These are phyloP conservation scores for Alternaria triticimaculans DNA, from an alignment of 2,329 filamentous ascomycete genomes.

Conservation along the genomic window DNA sequence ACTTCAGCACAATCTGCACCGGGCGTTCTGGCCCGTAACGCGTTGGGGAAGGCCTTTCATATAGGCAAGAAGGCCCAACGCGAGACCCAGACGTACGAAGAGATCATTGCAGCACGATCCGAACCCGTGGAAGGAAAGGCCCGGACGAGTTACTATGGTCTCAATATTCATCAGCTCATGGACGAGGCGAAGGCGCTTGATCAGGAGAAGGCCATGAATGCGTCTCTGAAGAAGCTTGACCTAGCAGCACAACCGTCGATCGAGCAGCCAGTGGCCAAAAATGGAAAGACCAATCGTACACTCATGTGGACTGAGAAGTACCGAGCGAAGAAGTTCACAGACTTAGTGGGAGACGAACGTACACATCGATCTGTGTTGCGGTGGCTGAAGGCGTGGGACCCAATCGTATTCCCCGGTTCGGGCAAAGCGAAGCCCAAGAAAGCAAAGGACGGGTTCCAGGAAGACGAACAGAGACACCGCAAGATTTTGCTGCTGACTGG, in stretches of 20 bases:
- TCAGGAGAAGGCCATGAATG: conserved; percentile 46
- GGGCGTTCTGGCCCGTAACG: conserved; percentile 51
- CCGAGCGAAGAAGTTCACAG: conserved; percentile 86
- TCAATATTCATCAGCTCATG: conserved; percentile 86
- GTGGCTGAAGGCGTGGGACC: conserved; percentile 95
- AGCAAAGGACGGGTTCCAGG: conserved; percentile 56
- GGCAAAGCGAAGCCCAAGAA: conserved; percentile 62
- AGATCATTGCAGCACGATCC: conserved; percentile 72
- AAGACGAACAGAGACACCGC: conserved; percentile 77
- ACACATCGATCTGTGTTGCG: conserved; percentile 89
- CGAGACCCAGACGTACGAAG: conserved; percentile 64
- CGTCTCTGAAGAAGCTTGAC: conserved; percentile 27
- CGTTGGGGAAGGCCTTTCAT: conserved; percentile 63
- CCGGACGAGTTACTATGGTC: conserved; percentile 83
- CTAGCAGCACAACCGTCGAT: conserved; percentile 44
- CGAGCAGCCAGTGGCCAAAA: conserved; percentile 42
- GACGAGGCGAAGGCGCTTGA: conserved; percentile 71
- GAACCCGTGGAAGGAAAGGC: conserved; percentile 69
- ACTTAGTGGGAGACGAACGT: conserved; percentile 91
- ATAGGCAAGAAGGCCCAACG: conserved; percentile 62
- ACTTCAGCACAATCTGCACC: conserved; percentile 24
- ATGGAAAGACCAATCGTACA: conserved; percentile 50
- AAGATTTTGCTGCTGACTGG: conserved; percentile 92
- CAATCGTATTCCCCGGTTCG: conserved; percentile 84
- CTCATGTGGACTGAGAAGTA: conserved; percentile 98